Conservation (phyloP, 2,329 filamentous ascomycete species). For the Penicillium corylophilum region DNA sequence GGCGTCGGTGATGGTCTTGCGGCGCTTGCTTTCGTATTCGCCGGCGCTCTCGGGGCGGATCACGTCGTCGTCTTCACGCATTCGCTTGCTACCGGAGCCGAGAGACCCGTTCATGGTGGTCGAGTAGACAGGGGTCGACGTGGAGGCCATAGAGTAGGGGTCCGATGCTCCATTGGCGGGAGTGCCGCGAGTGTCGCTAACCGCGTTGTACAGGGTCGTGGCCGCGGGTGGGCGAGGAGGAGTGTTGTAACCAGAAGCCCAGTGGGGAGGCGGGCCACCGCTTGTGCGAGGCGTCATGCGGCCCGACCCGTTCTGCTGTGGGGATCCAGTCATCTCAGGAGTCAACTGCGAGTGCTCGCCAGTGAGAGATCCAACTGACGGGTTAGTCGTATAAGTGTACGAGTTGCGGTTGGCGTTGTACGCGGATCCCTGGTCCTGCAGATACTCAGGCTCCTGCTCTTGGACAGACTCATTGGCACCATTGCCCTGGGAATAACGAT, state of each 20-base stretch:
- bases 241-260: constrained; percentile 72
- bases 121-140: constrained; percentile 55
- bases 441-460: constrained; percentile 74
- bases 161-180: constrained; percentile 67
- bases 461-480: constrained; percentile 67
- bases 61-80: constrained; percentile 63
- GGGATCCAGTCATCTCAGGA: constrained; percentile 79
- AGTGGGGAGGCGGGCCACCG: constrained; percentile 69
- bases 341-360: constrained; percentile 75
- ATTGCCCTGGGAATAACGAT: constrained; percentile 61
- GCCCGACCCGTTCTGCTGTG: constrained; percentile 77
- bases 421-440: constrained; percentile 70
- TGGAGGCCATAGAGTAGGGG: constrained; percentile 66
- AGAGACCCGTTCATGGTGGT: constrained; percentile 66
- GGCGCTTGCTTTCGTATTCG: constrained; percentile 69
- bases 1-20: constrained; percentile 71
- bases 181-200: constrained; percentile 72
- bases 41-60: constrained; percentile 63
- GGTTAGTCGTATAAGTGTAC: constrained; percentile 72
- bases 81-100: constrained; percentile 56
- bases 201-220: constrained; percentile 84
- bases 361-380: constrained; percentile 64
- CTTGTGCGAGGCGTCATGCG: constrained; percentile 83
- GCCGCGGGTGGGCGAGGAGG: constrained; percentile 70
- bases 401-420: constrained; percentile 71